Percentiles rank a stretch among this genome's conserved stretches.
phyloP scores from a whole-genome alignment of 139 green algal genomes.

The Choricystis sp. region DNA sequence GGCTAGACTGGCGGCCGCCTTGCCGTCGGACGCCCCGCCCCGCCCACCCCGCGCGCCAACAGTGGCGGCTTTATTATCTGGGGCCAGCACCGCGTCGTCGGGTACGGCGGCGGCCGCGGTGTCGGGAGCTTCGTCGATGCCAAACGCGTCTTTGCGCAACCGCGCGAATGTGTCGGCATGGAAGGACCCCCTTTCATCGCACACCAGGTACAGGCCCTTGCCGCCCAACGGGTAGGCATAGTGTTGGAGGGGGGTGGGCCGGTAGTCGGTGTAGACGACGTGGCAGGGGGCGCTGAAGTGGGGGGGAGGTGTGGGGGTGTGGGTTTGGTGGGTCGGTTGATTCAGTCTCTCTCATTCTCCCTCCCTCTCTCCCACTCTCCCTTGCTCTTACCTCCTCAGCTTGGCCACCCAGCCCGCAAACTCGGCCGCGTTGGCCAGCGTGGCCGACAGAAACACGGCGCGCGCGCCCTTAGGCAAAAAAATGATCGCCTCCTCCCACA shows the following conservation, averaged over 20 bases:
- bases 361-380: conserved; percentile 4
- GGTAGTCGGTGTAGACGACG: conserved; percentile 67
- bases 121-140: background rate
- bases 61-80: too few species aligned
- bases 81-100: too few species aligned
- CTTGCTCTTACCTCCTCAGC: too few species aligned
- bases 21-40: background rate
- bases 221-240: conserved; percentile 52
- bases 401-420: conserved; percentile 66
- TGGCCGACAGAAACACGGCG: conserved; percentile 69
- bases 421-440: conserved; percentile 61
- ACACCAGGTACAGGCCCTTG: conserved; percentile 47
- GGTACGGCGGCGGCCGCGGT: background rate
- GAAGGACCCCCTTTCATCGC: conserved; percentile 43
- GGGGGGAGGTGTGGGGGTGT: conserved; percentile 25
- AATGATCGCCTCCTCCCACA: conserved; percentile 62
- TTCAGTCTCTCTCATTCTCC: background rate
- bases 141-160: conserved; percentile 10
- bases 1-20: background rate
- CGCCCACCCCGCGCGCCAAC: too few species aligned
- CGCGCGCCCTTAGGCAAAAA: conserved; percentile 17
- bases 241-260: conserved; percentile 63
- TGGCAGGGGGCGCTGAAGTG: conserved; percentile 50
- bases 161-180: conserved; percentile 1
- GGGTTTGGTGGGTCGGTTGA: too few species aligned